Evolutionary conservation across 106 monocot species (phyloP), one percentile per base, ranked within the genome.

Genomic region (Acorus gramineus): DNA sequence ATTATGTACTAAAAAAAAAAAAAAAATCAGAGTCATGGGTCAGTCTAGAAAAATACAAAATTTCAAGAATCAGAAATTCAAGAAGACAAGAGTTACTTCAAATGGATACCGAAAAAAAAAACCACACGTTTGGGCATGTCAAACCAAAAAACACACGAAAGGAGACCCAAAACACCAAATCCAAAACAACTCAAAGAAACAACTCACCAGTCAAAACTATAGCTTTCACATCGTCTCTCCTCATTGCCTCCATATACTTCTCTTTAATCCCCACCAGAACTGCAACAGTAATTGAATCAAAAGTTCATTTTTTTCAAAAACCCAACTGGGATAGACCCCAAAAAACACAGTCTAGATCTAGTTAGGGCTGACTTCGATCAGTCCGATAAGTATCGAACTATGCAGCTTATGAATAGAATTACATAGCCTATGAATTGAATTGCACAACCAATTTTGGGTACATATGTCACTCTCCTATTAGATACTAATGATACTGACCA

Each of bases 141-240:
- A 28, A 28, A 28, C 28, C 28, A 28, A 28, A 28, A 28, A 28
- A 28, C 28, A 28, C 1, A 28, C 28, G 28, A 28, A 28, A 28
- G 28, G 28, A 28, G 28, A 28, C 28, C 28, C 28, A 28, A 28
- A 28, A 28, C 28, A 28, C 28, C 28, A 28, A 28, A 28, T 28
- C 28, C 28, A 28, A 28, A 28, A 28, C 28, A 28, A 28, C 28
- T 28, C 28, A 28, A 28, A 28, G 28, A 28, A 28, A 28, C 28
- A 61, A 8, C 77, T 72, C 66, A 94, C 93, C 93, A 7, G 86
- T 94, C 11, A 94, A 56, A 7, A 94, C 93, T 28, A 94, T 82
- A 6, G 93, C 93, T 58, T 84, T 89, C 53, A 94, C 84, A 44
- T 94, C 93, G 4, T 70, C 75, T 60, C 86, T 74, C 11, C 62